Evolutionary conservation across 805 yeast species (phyloP).

Genomic region (Ogataea naganishii): DNA sequence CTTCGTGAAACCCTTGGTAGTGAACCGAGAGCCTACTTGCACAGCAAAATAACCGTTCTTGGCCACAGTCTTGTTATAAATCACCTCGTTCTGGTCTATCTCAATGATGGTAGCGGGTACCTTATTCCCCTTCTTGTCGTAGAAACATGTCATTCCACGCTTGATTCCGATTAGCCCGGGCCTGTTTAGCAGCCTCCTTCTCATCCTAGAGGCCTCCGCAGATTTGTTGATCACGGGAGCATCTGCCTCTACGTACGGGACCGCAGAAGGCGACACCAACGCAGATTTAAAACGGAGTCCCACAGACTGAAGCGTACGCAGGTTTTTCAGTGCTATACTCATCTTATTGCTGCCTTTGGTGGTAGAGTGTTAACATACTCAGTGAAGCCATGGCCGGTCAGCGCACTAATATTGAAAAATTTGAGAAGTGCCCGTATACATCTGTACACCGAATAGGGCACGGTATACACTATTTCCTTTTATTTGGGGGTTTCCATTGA

Average conservation of each 20-base stretch:
- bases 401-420: too few species aligned
- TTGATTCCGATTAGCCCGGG: constrained; percentile 82
- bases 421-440: too few species aligned
- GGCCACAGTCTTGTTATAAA: constrained; percentile 58
- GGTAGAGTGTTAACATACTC: too few species aligned
- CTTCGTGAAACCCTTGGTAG: constrained; percentile 54
- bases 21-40: constrained; percentile 76
- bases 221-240: constrained; percentile 55
- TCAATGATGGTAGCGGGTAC: constrained; percentile 83
- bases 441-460: too few species aligned
- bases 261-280: constrained; percentile 40
- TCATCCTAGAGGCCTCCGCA: constrained; percentile 55
- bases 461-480: too few species aligned
- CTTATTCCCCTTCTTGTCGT: constrained; percentile 57
- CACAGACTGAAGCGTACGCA: too few species aligned
- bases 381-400: too few species aligned
- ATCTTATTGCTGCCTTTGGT: too few species aligned
- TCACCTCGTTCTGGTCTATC: constrained; percentile 81
- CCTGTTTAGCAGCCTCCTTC: constrained; percentile 67
- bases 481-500: too few species aligned
- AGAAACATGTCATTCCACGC: constrained; percentile 86
- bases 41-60: constrained; percentile 79
- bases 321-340: too few species aligned
- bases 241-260: constrained; percentile 37
- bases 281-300: constrained; percentile 32